A percentile compares a stretch with the other conserved stretches of the same genome.
phyloP scores from a whole-genome alignment of 495 filamentous ascomycete species.

The Daldinia bambusicola region DNA sequence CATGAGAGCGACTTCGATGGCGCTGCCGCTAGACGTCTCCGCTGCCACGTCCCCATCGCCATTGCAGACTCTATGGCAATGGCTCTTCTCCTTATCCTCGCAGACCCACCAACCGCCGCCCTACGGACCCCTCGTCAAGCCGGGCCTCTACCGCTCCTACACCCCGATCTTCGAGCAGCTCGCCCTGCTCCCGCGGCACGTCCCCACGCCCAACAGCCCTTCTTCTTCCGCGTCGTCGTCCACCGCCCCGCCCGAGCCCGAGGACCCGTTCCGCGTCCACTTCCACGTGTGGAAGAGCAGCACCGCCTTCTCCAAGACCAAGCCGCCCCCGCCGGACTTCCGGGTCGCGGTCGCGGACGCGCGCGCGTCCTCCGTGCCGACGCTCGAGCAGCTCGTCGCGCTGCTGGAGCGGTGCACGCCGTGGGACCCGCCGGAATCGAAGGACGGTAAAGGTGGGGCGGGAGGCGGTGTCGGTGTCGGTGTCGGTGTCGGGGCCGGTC shows the following conservation, averaged over 20 bases:
- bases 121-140: conserved; percentile 75
- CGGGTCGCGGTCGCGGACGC: conserved; percentile 82
- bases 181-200: conserved; percentile 77
- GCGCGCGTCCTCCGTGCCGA: conserved; percentile 74
- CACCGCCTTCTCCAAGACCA: conserved; percentile 75
- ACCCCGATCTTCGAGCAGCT: conserved; percentile 79
- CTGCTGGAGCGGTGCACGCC: conserved; percentile 74
- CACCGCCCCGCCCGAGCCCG: conserved; percentile 32
- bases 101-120: conserved; percentile 28
- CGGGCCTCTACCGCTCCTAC: conserved; percentile 84
- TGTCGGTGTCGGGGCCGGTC: conserved; percentile 40
- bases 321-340: conserved; percentile 82
- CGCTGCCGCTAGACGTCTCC: conserved; percentile 1
- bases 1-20: conserved; percentile 66
- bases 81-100: conserved; percentile 54
- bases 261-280: conserved; percentile 73
- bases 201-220: conserved; percentile 60
- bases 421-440: conserved; percentile 67
- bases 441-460: conserved; percentile 44
- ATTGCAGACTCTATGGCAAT: conserved; percentile 50
- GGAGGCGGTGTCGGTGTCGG: too few species aligned
- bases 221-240: too few species aligned
- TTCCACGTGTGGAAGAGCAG: conserved; percentile 81
- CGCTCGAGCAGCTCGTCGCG: conserved; percentile 71
- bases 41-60: conserved; percentile 17